A percentile compares a stretch with the other conserved stretches of the same genome.
Evolutionary conservation across 1,284 basidiomycete species (phyloP).

Genomic region (Sanguinoderma infundibulare): DNA sequence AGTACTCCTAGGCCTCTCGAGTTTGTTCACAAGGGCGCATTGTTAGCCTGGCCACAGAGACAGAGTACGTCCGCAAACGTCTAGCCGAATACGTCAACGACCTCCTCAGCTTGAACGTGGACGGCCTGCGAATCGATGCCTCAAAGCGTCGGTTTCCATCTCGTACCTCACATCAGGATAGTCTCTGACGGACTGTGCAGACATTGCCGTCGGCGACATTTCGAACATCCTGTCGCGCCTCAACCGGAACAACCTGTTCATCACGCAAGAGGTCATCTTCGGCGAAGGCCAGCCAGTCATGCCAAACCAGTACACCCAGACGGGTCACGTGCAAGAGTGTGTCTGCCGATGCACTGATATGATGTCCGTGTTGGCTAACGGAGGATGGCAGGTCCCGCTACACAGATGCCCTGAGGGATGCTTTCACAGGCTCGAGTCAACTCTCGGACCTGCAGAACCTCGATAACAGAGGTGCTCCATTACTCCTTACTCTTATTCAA

Average conservation of each 20-base stretch:
- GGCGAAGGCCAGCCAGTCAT: slow-evolving; percentile 56
- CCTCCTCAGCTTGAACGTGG: slow-evolving; percentile 61
- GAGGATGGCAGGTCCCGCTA: slow-evolving; percentile 61
- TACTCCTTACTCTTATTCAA: background rate
- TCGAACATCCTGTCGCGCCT: slow-evolving; percentile 56
- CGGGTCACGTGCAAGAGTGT: slow-evolving; percentile 70
- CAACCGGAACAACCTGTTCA: slow-evolving; percentile 44
- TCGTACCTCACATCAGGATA: background rate
- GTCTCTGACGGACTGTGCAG: slow-evolving; percentile 35
- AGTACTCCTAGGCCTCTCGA: background rate
- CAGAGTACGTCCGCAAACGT: slow-evolving; percentile 56
- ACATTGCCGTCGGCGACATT: slow-evolving; percentile 58
- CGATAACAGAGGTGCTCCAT: slow-evolving; percentile 49
- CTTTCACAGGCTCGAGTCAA: slow-evolving; percentile 53
- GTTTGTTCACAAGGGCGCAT: no score
- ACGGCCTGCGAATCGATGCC: slow-evolving; percentile 70
- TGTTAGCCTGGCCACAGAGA: slow-evolving; percentile 61
- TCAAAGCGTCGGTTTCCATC: slow-evolving; percentile 54
- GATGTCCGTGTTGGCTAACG: background rate
- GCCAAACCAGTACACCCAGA: slow-evolving; percentile 57
- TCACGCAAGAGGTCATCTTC: slow-evolving; percentile 64
- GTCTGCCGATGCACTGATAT: slow-evolving; percentile 23
- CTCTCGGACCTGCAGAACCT: slow-evolving; percentile 56
- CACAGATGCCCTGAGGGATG: slow-evolving; percentile 52
- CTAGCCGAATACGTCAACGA: slow-evolving; percentile 67